Conservation (phyloP, 805 yeast species). For the Komagataella mondaviorum region DNA sequence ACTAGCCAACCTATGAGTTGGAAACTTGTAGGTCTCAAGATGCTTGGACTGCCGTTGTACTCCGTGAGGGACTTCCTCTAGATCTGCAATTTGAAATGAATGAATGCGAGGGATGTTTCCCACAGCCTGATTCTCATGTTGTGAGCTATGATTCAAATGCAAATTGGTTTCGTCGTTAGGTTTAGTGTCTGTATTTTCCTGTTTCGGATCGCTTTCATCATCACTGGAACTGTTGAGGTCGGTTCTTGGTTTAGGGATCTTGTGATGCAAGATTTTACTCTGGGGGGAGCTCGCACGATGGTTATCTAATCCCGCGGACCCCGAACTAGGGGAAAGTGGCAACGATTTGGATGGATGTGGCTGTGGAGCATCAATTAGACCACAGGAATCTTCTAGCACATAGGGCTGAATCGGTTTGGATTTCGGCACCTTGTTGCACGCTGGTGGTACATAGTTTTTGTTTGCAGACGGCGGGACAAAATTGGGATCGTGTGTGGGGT, state of each 20-base stretch:
- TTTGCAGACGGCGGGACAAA: conserved; percentile 75
- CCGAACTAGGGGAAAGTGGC: not conserved
- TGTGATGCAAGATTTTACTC: not conserved
- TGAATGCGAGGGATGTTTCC: conserved; percentile 28
- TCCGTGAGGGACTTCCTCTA: conserved; percentile 96
- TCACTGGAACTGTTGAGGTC: not conserved
- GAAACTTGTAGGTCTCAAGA: conserved; percentile 63
- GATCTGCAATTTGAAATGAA: conserved; percentile 69
- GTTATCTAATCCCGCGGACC: not conserved
- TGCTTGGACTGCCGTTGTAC: conserved; percentile 74
- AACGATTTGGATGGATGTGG: conserved; percentile 7
- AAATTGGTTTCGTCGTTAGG: not conserved
- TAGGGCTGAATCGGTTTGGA: conserved; percentile 67
- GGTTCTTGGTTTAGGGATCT: not conserved
- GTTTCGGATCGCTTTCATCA: not conserved
- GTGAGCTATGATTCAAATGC: not conserved
- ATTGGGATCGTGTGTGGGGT: conserved; percentile 85
- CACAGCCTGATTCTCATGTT: not conserved
- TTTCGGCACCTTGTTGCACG: conserved; percentile 51
- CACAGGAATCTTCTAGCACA: conserved; percentile 63
- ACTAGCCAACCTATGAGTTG: conserved; percentile 72
- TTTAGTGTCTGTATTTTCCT: not conserved
- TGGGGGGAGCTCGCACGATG: not conserved
- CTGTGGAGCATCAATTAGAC: conserved; percentile 58
- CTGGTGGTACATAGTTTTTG: conserved; percentile 47